Conservation (phyloP, 1,284 basidiomycete genomes). For the Quambalaria eucalypti region DNA sequence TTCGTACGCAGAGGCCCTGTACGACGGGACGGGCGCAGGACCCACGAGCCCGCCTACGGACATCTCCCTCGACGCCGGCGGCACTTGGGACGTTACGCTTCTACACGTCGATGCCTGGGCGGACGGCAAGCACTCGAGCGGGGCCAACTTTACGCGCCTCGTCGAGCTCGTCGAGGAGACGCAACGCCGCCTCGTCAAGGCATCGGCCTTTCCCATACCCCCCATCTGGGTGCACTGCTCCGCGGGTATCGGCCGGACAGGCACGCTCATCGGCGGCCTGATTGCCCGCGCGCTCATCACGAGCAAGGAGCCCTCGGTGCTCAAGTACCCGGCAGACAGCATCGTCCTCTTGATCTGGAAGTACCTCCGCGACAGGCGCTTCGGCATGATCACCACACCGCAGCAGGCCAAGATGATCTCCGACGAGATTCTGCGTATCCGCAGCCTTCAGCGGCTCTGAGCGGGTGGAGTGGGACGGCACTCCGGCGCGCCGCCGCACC, state of each 20-base stretch:
- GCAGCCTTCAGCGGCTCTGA: no score
- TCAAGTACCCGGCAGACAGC: neutral
- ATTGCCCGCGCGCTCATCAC: conserved; percentile 10
- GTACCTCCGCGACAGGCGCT: neutral
- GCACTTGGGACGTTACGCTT: conserved; percentile 53
- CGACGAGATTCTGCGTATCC: neutral
- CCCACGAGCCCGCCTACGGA: neutral
- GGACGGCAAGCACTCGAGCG: conserved; percentile 65
- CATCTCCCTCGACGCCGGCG: neutral
- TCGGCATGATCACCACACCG: neutral
- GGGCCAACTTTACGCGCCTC: conserved; percentile 16
- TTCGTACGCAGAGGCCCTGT: conserved; percentile 5
- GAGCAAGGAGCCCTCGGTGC: neutral
- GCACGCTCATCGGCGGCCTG: conserved; percentile 51
- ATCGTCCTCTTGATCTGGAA: neutral
- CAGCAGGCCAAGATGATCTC: neutral
- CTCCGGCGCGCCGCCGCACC: no score
- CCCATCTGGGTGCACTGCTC: conserved; percentile 71
- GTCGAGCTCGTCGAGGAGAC: conserved; percentile 29
- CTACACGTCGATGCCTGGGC: conserved; percentile 69
- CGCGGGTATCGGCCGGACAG: conserved; percentile 51
- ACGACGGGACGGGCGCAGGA: neutral
- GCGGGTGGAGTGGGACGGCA: no score
- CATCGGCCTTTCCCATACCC: conserved; percentile 47
- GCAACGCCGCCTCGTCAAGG: neutral